Evolutionary conservation across 352 stramenopile genomes (phyloP).

Genomic region (Phytophthora capsici): DNA sequence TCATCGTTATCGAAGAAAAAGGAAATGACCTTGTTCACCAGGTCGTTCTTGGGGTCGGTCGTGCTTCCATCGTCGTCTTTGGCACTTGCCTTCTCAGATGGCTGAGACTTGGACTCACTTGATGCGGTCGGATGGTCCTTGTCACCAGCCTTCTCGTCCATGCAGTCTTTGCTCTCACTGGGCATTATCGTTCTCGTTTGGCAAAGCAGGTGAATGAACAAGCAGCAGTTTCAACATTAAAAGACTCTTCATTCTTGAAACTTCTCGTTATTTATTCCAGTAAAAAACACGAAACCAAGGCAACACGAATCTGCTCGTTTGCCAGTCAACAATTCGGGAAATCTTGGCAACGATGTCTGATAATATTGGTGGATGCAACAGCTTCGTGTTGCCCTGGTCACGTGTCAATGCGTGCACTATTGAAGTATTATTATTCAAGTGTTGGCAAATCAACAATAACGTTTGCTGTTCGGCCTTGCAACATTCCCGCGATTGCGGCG

Average conservation of each 20-base stretch:
- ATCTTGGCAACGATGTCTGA: neutral
- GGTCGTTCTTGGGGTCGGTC: slow-evolving; percentile 32
- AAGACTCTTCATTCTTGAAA: slow-evolving; percentile 25
- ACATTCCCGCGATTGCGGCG: slow-evolving; percentile 13
- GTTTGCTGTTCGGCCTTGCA: slow-evolving; percentile 18
- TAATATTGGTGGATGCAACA: neutral
- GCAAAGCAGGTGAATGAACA: neutral
- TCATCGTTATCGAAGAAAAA: slow-evolving; percentile 87
- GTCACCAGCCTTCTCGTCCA: slow-evolving; percentile 30
- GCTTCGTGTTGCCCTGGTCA: slow-evolving; percentile 1
- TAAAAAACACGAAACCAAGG: slow-evolving; percentile 2
- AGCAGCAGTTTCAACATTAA: slow-evolving; percentile 20
- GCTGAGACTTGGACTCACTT: slow-evolving; percentile 35
- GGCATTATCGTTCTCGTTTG: slow-evolving; percentile 29
- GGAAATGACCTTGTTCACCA: slow-evolving; percentile 71
- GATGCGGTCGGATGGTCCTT: slow-evolving; percentile 10
- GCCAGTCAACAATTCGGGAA: slow-evolving; percentile 14
- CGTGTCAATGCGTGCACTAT: neutral
- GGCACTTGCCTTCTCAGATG: slow-evolving; percentile 29
- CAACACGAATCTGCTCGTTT: slow-evolving; percentile 14
- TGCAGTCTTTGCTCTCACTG: slow-evolving; percentile 43
- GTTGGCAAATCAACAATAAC: slow-evolving; percentile 28
- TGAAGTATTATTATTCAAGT: no score
- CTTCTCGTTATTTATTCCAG: neutral
- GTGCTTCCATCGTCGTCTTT: slow-evolving; percentile 39